These are phyloP conservation scores for Microsporum ferrugineum DNA, from an alignment of 2,329 filamentous ascomycete genomes.

Conservation along the genomic window DNA sequence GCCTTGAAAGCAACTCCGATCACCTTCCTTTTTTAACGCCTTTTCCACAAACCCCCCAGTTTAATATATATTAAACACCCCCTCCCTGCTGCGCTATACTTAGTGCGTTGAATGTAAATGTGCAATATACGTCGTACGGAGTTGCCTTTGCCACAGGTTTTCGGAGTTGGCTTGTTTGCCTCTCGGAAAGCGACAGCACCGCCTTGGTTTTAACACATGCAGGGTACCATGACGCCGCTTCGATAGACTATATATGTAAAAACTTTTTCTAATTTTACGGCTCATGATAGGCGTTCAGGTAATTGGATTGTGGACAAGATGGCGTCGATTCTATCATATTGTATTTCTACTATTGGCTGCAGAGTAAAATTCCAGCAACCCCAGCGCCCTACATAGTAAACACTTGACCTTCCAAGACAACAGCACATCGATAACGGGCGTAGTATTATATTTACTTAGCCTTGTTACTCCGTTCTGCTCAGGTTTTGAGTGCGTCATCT, in stretches of 20 bases:
- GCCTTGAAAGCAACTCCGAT: conserved; percentile 5
- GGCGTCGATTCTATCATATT: neutral
- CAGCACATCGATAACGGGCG: neutral
- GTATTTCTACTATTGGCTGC: neutral
- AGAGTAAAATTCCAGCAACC: too few relatives aligned
- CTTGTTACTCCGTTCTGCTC: neutral
- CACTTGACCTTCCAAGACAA: neutral
- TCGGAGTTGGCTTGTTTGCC: neutral
- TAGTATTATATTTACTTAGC: neutral
- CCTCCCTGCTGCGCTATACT: neutral
- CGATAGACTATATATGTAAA: neutral
- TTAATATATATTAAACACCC: neutral
- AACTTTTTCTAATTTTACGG: neutral
- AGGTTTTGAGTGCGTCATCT: neutral
- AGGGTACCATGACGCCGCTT: neutral
- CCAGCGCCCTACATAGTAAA: too few relatives aligned
- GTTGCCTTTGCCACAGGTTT: neutral
- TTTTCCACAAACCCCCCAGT: neutral
- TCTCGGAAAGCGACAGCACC: neutral
- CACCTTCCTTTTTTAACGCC: neutral
- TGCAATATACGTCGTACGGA: neutral
- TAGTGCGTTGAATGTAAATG: too few relatives aligned
- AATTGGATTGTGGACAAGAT: neutral
- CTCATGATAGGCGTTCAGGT: neutral
- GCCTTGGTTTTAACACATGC: neutral